These are phyloP conservation scores for Globisporangium rhizosaccharum DNA, from an alignment of 352 stramenopile species.

Conservation along the genomic window DNA sequence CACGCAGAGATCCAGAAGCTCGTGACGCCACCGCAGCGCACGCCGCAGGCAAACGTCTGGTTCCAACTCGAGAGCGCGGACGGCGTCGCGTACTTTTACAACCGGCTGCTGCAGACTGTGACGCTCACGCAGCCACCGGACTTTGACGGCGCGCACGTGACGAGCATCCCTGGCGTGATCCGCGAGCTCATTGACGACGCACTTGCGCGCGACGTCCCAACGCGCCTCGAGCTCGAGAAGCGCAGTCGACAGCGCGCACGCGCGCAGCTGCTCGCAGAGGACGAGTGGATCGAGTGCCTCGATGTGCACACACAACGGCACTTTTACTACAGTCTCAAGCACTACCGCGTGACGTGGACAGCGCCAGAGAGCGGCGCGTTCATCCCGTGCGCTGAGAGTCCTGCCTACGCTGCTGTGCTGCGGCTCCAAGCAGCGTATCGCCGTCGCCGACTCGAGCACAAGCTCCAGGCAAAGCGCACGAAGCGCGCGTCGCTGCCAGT, in stretches of 20 bases:
- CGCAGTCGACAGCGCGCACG: slow-evolving; percentile 35
- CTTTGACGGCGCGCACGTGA: slow-evolving; percentile 50
- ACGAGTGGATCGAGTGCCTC: slow-evolving; percentile 64
- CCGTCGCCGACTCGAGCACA: slow-evolving; percentile 33
- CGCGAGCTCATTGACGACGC: slow-evolving; percentile 41
- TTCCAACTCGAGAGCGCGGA: slow-evolving; percentile 42
- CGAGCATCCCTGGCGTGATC: slow-evolving; percentile 41
- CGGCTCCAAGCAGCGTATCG: slow-evolving; percentile 57
- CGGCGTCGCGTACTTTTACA: slow-evolving; percentile 59
- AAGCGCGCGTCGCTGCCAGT: slow-evolving; percentile 50
- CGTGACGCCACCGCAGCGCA: slow-evolving; percentile 38
- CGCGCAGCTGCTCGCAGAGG: slow-evolving; percentile 41
- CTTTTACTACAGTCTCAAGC: slow-evolving; percentile 66
- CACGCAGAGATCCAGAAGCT: slow-evolving; percentile 39
- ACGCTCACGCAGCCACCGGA: slow-evolving; percentile 34
- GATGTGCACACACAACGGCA: slow-evolving; percentile 30
- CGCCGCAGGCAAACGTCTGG: slow-evolving; percentile 55
- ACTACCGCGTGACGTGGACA: slow-evolving; percentile 35
- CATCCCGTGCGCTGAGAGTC: slow-evolving; percentile 40
- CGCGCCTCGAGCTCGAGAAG: slow-evolving; percentile 47
- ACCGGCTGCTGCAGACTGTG: slow-evolving; percentile 42
- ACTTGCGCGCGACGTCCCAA: slow-evolving; percentile 30
- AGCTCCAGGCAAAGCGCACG: slow-evolving; percentile 34
- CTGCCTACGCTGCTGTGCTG: slow-evolving; percentile 46
- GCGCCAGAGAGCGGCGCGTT: slow-evolving; percentile 44